Evolutionary conservation across 805 yeast species (phyloP), one percentile per base, ranked within the genome.

Genomic region (Spathaspora passalidarum): DNA sequence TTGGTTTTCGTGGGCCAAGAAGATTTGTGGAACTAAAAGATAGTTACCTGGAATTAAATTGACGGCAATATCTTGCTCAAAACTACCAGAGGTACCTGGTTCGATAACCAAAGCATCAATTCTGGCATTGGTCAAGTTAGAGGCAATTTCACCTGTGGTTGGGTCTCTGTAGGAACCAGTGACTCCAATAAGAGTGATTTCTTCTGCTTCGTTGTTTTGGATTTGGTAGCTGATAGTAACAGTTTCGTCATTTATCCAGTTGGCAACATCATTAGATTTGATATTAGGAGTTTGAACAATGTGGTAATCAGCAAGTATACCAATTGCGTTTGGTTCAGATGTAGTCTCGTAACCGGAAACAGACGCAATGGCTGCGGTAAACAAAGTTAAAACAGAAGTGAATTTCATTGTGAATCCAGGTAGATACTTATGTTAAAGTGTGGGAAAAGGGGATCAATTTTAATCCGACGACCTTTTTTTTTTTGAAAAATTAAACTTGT

Each of bases 121-220:
- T 45, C 78, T 70, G 42, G 81, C 77, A 43, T 80, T 77, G 20
- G 94, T 80, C 60, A 88, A 70, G 61, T 87, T 86, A 53, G 83
- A 80, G 22, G 66, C 59, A 40, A 71, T 53, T 39, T 73, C 75
- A 48, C 82, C 79, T 42, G 76, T 73, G 49, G 66, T 67, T 20
- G 86, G 81, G 48, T 81, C 74, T 46, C 75, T 68, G 63, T 86
- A 74, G 44, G 74, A 57, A 45, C 94, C 94, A 44, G 88, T 85
- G 46, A 84, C 79, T 48, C 89, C 94, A 40, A 81, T 78, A 45
- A 87, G 63, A 17, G 76, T 68, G 40, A 67, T 46, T 4, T 72
- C 73, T 5, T 75, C 77, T 52, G 83, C 86, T 52, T 84, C 88
- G 32, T 73, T 65, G 58, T 84, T 84, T 42, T 61, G 55, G 49